A percentile compares a stretch with the other conserved stretches of the same genome.
Conservation (phyloP, 2,329 filamentous ascomycete genomes). For the Amphichorda felina region DNA sequence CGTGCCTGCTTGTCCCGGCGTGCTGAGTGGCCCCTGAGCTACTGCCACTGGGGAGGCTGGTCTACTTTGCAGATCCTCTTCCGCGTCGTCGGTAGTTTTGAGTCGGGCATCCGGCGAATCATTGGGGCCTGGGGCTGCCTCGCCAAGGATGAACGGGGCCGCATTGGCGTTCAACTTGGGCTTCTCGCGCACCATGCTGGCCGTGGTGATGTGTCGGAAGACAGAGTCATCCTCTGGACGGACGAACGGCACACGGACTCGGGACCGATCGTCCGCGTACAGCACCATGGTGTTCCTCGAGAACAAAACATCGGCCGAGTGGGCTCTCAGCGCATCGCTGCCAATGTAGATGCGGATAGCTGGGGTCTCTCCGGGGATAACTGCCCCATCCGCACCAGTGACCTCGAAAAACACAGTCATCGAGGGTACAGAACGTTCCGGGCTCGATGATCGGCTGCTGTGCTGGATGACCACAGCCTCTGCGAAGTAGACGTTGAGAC, state of each 20-base stretch:
- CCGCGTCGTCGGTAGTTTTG: conserved; percentile 7
- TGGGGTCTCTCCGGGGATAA: background rate
- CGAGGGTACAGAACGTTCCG: conserved; percentile 61
- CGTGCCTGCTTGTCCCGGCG: conserved; percentile 18
- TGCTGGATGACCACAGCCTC: conserved; percentile 76
- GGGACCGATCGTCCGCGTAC: conserved; percentile 76
- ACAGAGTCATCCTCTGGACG: conserved; percentile 75
- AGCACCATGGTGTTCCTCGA: conserved; percentile 84
- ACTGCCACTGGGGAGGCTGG: conserved; percentile 23
- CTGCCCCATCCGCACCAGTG: conserved; percentile 38
- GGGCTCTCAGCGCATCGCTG: conserved; percentile 73
- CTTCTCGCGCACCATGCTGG: conserved; percentile 39
- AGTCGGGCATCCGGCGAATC: conserved; percentile 3
- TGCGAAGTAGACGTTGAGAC: conserved; percentile 75
- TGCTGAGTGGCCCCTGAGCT: conserved; percentile 21
- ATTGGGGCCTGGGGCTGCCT: conserved; percentile 9
- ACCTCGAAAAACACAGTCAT: conserved; percentile 72
- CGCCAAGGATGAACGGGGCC: conserved; percentile 26
- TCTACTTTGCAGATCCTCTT: conserved; percentile 10
- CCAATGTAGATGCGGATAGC: conserved; percentile 76
- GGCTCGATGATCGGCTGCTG: conserved; percentile 59
- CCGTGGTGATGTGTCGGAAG: conserved; percentile 68
- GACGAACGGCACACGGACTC: conserved; percentile 82
- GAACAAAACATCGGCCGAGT: conserved; percentile 84
- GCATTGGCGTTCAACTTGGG: conserved; percentile 45